phyloP scores from a whole-genome alignment of 805 yeast species.

The Grigorovia yakushimaensis region DNA sequence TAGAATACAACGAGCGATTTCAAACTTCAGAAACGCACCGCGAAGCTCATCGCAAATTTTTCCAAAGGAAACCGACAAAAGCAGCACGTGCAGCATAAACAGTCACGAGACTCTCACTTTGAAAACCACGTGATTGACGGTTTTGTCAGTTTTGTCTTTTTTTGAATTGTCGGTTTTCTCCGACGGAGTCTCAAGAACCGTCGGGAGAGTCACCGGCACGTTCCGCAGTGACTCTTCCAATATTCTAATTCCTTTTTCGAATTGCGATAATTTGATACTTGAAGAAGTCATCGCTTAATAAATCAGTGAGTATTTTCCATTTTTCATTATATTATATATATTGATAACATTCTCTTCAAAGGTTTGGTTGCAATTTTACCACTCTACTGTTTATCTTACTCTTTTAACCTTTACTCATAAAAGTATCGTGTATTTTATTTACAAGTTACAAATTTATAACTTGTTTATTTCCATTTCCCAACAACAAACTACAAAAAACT shows the following conservation, averaged over 20 bases:
- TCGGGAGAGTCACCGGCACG: not conserved
- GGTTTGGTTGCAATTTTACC: not conserved
- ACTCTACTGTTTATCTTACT: not conserved
- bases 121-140: too few species aligned
- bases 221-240: not conserved
- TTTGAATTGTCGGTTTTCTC: not conserved
- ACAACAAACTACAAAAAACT: too few species aligned
- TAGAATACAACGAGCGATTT: too few species aligned
- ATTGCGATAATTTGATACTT: not conserved
- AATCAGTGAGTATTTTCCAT: not conserved
- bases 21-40: not conserved
- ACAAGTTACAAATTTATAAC: too few species aligned
- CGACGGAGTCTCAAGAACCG: not conserved
- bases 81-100: not conserved
- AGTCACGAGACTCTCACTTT: too few species aligned
- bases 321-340: not conserved
- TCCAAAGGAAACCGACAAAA: not conserved
- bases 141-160: too few species aligned
- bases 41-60: not conserved
- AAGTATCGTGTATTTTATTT: too few species aligned
- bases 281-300: not conserved
- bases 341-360: not conserved
- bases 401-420: too few species aligned
- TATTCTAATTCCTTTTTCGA: too few species aligned
- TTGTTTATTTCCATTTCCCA: too few species aligned